A percentile compares a stretch with the other conserved stretches of the same genome.
phyloP scores from a whole-genome alignment of 441 rosid genomes.

The Theobroma grandiflorum region DNA sequence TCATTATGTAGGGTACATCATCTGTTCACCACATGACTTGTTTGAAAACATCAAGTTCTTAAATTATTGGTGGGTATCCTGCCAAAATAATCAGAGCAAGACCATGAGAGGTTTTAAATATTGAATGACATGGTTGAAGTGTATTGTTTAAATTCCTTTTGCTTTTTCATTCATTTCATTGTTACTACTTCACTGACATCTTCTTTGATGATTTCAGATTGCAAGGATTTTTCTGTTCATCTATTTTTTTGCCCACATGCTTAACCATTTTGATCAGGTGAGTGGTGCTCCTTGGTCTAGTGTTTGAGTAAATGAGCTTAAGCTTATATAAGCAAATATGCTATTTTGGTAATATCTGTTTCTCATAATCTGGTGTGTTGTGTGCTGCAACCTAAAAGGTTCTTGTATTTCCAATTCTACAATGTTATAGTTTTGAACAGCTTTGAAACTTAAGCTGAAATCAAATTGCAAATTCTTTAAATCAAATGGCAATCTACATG shows the following conservation, averaged over 20 bases:
- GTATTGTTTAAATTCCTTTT: not conserved
- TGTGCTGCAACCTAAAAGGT: not conserved
- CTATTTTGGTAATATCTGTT: no score
- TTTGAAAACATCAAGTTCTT: not conserved
- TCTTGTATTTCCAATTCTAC: not conserved
- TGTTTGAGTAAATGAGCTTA: not conserved
- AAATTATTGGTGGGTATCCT: not conserved
- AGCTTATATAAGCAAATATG: not conserved
- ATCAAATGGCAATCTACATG: not conserved
- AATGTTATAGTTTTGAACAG: not conserved
- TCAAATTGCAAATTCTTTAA: not conserved
- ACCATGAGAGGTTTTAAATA: not conserved
- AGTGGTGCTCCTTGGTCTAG: constrained; percentile 9
- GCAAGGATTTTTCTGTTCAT: constrained; percentile 81
- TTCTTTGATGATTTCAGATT: constrained; percentile 45
- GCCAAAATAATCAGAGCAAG: not conserved
- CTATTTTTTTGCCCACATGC: constrained; percentile 69
- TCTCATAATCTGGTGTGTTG: not conserved
- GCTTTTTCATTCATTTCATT: not conserved
- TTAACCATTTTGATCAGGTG: constrained; percentile 77
- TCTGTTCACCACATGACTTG: not conserved
- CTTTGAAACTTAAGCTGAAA: not conserved
- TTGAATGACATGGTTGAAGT: not conserved
- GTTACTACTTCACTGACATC: constrained; percentile 12
- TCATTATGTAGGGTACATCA: not conserved